Conservation (phyloP, 2,329 filamentous ascomycete species). For the Penicillium paneum region DNA sequence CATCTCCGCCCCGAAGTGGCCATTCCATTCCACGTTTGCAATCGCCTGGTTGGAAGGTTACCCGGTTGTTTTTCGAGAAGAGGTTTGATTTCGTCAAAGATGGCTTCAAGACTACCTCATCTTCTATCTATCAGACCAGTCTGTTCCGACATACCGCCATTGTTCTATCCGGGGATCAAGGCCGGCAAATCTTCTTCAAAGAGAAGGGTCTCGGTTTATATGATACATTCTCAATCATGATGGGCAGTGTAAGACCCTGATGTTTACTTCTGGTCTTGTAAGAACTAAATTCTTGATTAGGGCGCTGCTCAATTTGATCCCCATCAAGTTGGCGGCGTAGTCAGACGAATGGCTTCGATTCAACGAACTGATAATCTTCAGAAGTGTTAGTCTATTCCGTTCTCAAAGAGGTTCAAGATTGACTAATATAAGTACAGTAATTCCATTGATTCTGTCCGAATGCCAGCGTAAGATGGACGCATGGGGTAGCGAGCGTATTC, state of each 20-base stretch:
- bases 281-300: background rate
- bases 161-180: conserved; percentile 6
- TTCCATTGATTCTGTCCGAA: conserved; percentile 3
- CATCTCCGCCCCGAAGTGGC: background rate
- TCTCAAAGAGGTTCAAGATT: background rate
- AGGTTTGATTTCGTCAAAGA: background rate
- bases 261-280: too few relatives aligned
- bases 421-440: conserved; percentile 1
- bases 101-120: background rate
- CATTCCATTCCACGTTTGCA: background rate
- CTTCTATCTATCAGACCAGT: conserved; percentile 3
- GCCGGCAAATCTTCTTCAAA: conserved; percentile 2
- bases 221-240: conserved; percentile 1
- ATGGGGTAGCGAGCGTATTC: background rate
- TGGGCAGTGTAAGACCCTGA: background rate
- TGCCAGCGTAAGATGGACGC: conserved; percentile 1
- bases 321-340: conserved; percentile 1
- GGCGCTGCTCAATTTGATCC: background rate
- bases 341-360: conserved; percentile 1
- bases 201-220: conserved; percentile 3
- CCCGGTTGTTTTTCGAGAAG: background rate
- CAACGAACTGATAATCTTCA: conserved; percentile 1
- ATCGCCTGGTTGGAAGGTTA: background rate
- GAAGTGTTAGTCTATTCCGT: background rate
- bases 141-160: background rate